Evolutionary conservation across 2,329 filamentous ascomycete species (phyloP).

Genomic region (Fusarium buxicola): DNA sequence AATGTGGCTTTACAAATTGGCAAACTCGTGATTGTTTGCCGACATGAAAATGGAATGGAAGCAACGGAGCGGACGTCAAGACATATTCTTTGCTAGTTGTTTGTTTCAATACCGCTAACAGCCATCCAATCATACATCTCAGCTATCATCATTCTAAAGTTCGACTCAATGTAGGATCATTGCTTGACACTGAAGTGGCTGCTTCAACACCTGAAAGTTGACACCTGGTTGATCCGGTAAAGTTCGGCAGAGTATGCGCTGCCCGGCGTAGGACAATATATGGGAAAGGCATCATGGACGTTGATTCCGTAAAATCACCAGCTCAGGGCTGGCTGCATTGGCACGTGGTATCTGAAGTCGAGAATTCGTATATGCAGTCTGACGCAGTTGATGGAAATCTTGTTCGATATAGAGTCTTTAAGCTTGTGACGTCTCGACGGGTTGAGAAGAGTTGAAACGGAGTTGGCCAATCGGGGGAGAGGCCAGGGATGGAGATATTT

Average conservation of each 20-base stretch:
- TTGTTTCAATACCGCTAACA: neutral
- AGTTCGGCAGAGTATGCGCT: slow-evolving; percentile 5
- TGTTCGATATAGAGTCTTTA: too few relatives aligned
- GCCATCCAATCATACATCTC: neutral
- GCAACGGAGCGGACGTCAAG: neutral
- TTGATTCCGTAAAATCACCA: neutral
- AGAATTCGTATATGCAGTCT: slow-evolving; percentile 21
- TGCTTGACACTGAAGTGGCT: neutral
- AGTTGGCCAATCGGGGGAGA: slow-evolving; percentile 6
- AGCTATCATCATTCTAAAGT: neutral
- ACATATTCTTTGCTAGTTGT: neutral
- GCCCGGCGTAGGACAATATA: neutral
- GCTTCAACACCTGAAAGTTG: neutral
- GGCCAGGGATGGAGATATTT: neutral
- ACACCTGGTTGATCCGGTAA: slow-evolving; percentile 1
- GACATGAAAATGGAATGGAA: neutral
- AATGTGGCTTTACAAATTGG: neutral
- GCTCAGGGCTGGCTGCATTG: neutral
- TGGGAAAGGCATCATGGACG: neutral
- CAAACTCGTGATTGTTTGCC: neutral
- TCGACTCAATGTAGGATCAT: neutral
- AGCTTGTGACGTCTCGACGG: too few relatives aligned
- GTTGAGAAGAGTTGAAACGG: neutral
- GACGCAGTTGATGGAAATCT: neutral
- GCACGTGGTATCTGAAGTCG: neutral